These are phyloP conservation scores for Pseudocercospora pini-densiflorae DNA, from an alignment of 2,329 filamentous ascomycete genomes.

Conservation along the genomic window DNA sequence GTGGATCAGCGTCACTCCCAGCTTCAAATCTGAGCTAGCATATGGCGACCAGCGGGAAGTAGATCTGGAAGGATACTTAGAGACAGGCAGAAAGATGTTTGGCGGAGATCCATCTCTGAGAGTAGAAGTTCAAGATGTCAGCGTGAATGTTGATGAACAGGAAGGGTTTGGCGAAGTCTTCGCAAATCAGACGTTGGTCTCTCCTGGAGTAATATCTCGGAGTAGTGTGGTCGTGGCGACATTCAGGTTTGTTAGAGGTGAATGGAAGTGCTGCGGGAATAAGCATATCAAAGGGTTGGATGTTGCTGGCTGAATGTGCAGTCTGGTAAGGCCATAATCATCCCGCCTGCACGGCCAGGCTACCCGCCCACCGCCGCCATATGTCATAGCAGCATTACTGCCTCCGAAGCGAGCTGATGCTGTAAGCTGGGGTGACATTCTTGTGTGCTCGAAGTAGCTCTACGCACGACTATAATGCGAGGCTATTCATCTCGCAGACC, in stretches of 20 bases:
- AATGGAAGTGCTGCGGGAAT: background rate
- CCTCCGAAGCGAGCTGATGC: too few species aligned
- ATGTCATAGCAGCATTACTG: too few species aligned
- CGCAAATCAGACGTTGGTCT: background rate
- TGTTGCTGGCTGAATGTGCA: background rate
- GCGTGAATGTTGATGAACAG: background rate
- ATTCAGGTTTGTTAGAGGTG: background rate
- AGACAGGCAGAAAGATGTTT: background rate
- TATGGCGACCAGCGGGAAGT: slow-evolving; percentile 1
- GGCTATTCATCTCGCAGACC: too few species aligned
- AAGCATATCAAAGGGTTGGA: slow-evolving; percentile 6
- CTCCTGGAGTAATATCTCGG: background rate
- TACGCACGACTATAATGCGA: too few species aligned
- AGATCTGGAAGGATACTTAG: background rate
- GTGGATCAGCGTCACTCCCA: background rate
- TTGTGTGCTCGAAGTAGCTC: too few species aligned
- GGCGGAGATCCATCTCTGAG: background rate
- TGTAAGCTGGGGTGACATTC: too few species aligned
- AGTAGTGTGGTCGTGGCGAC: background rate
- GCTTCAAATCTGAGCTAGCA: background rate
- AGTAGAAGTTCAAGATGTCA: background rate
- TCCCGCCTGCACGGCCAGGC: too few species aligned
- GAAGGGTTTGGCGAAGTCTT: background rate
- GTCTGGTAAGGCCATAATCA: background rate
- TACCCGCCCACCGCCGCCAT: too few species aligned